Base-by-base conservation (phyloP, 192 early-diverging fungal species). In the Backusella sp. region DNA sequence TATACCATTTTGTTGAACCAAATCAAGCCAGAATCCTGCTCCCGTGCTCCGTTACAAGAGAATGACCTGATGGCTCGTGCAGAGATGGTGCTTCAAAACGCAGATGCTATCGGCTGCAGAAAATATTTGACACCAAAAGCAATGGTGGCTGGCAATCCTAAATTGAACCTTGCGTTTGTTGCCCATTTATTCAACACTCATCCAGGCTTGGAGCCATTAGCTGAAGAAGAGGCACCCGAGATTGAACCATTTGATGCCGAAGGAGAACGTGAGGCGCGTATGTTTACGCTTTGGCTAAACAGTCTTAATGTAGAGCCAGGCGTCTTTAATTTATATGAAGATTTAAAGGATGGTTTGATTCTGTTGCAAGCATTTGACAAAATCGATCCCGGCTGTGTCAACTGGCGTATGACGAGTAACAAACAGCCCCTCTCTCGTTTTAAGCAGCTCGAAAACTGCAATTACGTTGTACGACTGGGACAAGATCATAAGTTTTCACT, bases 401-500 rank as follows among this genome's bases (percentile, higher is more conserved):
- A 97, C 76, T 98, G 97, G 98, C 94, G 94, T 76, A 92, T 91
- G 77, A 96, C 94, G 62, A 96, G 95, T 89, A 88, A 84, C 68
- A 87, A 86, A 14, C 89, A 92, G 42, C 86, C 92, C 2, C 73
- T 95, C 49, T 92, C 90, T 79, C 92, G 94, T 67, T 98, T 99
- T 88, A 99, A 99, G 86, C 92, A 96, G 82, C 93, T 99, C 26
- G 98, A 99, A 86, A 99, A 99, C 83, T 94, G 93, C 70, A 99
- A 99, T 83, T 96, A 95, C 79, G 93, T 91, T n/a, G 91, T 98
- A 14, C 89, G 90, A 46, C 81, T 98, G 59, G 96, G 96, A 70
- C 96, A 97, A 84, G 85, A 83, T 49, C 84, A 93, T 46, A 88
- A 89, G 68, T 98, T 97, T 81, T 93, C 96, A 14, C 88, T 99